Evolutionary conservation across 371 early-diverging fungal species (phyloP).

Genomic region (Mortierella sp.): DNA sequence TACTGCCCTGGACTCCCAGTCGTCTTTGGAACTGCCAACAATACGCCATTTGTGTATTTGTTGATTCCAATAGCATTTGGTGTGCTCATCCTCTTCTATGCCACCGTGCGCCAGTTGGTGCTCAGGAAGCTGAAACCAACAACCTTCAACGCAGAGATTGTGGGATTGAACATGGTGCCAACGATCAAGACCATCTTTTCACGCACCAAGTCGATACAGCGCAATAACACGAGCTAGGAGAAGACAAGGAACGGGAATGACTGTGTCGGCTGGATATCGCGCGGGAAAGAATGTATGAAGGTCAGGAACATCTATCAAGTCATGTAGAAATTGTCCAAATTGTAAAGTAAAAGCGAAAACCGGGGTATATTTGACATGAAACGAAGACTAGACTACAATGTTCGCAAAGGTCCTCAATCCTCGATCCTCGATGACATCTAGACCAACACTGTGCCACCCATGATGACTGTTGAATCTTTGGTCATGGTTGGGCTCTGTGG

Average conservation of each 20-base stretch:
- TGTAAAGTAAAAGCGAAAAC: too few species aligned
- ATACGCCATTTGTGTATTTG: slow-evolving; percentile 78
- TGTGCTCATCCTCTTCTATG: slow-evolving; percentile 76
- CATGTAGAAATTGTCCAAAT: too few species aligned
- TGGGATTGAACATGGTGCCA: slow-evolving; percentile 78
- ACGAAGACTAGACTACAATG: too few species aligned
- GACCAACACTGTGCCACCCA: too few species aligned
- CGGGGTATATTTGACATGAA: too few species aligned
- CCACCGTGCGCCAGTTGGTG: slow-evolving; percentile 72
- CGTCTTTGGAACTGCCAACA: slow-evolving; percentile 73
- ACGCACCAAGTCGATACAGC: slow-evolving; percentile 46
- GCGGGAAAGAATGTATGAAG: too few species aligned
- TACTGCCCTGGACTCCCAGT: slow-evolving; percentile 85
- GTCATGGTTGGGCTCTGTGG: background rate
- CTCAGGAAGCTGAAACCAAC: slow-evolving; percentile 67
- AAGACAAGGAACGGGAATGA: background rate
- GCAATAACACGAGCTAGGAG: background rate
- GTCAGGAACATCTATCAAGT: too few species aligned
- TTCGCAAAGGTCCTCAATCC: too few species aligned
- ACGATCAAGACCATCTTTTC: slow-evolving; percentile 70
- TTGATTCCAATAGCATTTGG: slow-evolving; percentile 86
- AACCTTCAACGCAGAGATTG: slow-evolving; percentile 74
- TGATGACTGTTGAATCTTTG: too few species aligned
- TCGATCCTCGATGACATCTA: too few species aligned
- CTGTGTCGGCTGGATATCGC: too few species aligned